Base-by-base conservation (phyloP, 139 green algal genomes). In the Chloropicon primus region DNA sequence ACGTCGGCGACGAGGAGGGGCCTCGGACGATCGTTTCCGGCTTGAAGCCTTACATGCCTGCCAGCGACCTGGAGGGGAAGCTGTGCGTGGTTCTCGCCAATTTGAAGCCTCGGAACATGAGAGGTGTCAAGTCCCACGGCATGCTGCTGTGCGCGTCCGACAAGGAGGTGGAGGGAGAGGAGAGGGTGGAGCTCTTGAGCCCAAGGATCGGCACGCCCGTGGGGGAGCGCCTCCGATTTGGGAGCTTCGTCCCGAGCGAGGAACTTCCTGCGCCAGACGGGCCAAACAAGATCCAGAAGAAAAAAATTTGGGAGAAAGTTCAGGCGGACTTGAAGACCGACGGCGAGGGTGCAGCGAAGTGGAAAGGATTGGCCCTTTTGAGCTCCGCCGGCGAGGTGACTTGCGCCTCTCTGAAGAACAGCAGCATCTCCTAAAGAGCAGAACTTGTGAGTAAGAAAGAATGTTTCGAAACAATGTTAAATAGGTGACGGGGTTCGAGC, bases 111-210 rank as follows among this genome's bases (percentile, higher is more conserved):
- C 79, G 86, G 53, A 90, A 90, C 72, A 91, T 93, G 87, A 78
- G 87, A 0, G 86, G 91, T 23, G 78, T 96, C 74, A 93, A 93
- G 80, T 92, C 86, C 41, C 77, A 87, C 78, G 91, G 90, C 80
- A 95, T 96, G 92, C 79, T 97, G 54, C 83, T 97, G 24, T 89
- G 85, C 71, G 91, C 92, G 1, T 90, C 80, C 28, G 85, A 95
- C 76, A 62, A 62, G 41, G 41, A 62, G 41, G 75, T 21, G 17
- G 85, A 85, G 0, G 80, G 81, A n/a, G 87, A 97, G 76, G 85
- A 89, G 24, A 78, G 84, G 2, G 92, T 97, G 62, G 87, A 96
- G 83, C 91, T 89, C 2, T 76, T 97, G 21, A 28, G 28, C 2
- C 88, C 91, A 1, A 91, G 90, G 2, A 83, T 80, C 1, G 90